Evolutionary conservation across 345 rosid species (phyloP).

Genomic region (Citrus sp.): DNA sequence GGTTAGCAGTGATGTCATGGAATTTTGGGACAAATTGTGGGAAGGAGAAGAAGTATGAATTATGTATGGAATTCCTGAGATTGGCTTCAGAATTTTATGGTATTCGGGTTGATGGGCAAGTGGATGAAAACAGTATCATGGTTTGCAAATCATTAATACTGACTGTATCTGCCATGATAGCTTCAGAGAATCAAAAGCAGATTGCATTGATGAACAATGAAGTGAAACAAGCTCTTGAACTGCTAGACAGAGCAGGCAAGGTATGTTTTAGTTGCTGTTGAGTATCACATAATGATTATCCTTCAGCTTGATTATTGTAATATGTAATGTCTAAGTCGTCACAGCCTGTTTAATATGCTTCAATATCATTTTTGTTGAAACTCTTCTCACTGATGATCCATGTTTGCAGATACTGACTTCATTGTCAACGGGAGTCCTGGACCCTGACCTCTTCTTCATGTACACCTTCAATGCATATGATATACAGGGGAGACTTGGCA

Average conservation of each 20-base stretch:
- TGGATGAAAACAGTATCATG: conserved; percentile 49
- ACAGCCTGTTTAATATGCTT: background rate
- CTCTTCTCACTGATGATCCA: conserved; percentile 12
- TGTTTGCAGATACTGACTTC: conserved; percentile 48
- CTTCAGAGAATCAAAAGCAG: conserved; percentile 63
- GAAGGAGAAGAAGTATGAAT: conserved; percentile 58
- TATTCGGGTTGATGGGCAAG: conserved; percentile 37
- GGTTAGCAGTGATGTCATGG: conserved; percentile 91
- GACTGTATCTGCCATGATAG: conserved; percentile 68
- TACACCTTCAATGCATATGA: conserved; percentile 66
- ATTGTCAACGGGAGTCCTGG: conserved; percentile 36
- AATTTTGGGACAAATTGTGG: conserved; percentile 79
- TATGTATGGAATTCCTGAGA: conserved; percentile 61
- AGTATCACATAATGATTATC: background rate
- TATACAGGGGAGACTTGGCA: conserved; percentile 61
- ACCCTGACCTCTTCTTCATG: conserved; percentile 61
- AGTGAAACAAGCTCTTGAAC: conserved; percentile 60
- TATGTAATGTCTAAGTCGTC: background rate
- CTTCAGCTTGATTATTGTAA: background rate
- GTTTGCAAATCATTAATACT: conserved; percentile 67
- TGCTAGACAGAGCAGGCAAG: conserved; percentile 82
- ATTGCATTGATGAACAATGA: conserved; percentile 44
- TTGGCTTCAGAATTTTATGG: conserved; percentile 62
- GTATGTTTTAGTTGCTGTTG: conserved; percentile 26
- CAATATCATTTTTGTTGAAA: background rate